Percentiles rank a stretch among this genome's conserved stretches.
Conservation (phyloP, 768 basidiomycete genomes). For the Hygrophorus russula region DNA sequence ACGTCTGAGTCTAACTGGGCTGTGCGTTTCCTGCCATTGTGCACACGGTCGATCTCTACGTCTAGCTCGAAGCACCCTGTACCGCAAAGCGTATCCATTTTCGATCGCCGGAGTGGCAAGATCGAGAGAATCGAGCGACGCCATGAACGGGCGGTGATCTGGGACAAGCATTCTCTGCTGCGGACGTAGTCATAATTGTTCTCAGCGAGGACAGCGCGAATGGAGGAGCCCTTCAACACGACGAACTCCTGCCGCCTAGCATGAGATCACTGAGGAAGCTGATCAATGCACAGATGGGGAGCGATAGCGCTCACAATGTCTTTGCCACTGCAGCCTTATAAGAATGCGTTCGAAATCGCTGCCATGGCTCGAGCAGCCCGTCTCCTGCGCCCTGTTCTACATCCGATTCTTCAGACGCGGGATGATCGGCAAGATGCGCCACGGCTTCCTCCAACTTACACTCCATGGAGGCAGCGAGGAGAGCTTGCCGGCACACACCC, state of each 20-base stretch:
- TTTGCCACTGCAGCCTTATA: conserved; percentile 1
- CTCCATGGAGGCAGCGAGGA: not conserved
- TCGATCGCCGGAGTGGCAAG: not conserved
- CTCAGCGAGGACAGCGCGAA: not conserved
- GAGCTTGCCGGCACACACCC: not conserved
- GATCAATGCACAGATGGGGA: not conserved
- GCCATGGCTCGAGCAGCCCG: not conserved
- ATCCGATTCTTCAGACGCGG: not conserved
- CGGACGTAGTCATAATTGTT: conserved; percentile 4
- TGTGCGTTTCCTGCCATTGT: not conserved
- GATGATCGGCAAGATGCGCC: not conserved
- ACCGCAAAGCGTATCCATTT: not conserved
- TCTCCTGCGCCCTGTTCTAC: not conserved
- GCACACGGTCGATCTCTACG: not conserved
- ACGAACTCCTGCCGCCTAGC: not conserved
- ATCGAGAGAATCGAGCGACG: not conserved
- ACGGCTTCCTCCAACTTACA: not conserved
- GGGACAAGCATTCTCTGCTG: not conserved
- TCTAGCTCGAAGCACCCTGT: conserved; percentile 2
- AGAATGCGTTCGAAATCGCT: not conserved
- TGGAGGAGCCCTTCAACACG: not conserved
- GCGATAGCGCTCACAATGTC: not conserved
- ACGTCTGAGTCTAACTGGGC: not conserved
- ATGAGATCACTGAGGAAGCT: not conserved
- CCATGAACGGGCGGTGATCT: not conserved